A percentile compares a stretch with the other conserved stretches of the same genome.
These are phyloP conservation scores for Beauveria sp. DNA, from an alignment of 2,329 filamentous ascomycete genomes.

Conservation along the genomic window DNA sequence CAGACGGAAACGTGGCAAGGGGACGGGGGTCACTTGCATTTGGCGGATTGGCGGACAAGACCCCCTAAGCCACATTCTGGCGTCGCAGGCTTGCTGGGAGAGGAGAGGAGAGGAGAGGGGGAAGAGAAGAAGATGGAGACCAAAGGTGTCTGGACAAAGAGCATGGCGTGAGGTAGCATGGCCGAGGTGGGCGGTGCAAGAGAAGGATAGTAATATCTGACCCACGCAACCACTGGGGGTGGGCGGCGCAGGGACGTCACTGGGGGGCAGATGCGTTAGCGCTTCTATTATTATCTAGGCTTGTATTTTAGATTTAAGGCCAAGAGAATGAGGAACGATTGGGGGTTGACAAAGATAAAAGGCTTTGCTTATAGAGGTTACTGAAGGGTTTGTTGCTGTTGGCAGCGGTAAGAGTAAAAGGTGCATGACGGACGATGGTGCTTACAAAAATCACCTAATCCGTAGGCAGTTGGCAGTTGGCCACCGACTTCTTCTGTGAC, in stretches of 20 bases:
- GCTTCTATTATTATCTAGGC: constrained; percentile 5
- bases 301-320: background rate
- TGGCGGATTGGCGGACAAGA: no score
- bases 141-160: background rate
- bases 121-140: background rate
- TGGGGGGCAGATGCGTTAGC: background rate
- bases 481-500: no score
- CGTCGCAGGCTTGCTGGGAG: background rate
- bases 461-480: no score
- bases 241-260: background rate
- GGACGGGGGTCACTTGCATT: no score
- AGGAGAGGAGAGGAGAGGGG: no score
- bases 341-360: background rate
- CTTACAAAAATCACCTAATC: no score
- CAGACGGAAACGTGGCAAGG: background rate
- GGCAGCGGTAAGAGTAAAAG: no score
- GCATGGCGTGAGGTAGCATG: background rate
- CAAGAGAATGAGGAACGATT: no score
- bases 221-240: background rate
- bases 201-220: constrained; percentile 5
- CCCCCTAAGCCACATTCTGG: background rate
- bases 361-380: background rate
- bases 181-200: background rate
- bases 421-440: no score
- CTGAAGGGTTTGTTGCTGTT: background rate